These are phyloP conservation scores for Neltuma alba DNA, from an alignment of 306 rosid species.

Conservation along the genomic window DNA sequence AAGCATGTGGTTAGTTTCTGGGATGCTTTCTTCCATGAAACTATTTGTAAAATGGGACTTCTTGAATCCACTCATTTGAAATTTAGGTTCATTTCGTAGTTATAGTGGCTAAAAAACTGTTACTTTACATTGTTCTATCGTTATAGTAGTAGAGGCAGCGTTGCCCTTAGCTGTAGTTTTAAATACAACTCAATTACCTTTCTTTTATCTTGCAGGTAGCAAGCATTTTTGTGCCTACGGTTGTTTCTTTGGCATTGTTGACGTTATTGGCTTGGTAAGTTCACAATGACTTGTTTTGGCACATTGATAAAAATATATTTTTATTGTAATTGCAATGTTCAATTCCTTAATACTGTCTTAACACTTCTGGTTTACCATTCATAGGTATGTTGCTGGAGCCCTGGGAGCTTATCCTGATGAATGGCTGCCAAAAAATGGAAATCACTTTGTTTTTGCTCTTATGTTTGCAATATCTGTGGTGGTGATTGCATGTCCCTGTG, in stretches of 20 bases:
- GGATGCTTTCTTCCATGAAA: neutral
- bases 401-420: conserved; percentile 61
- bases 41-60: neutral
- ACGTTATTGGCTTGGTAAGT: conserved; percentile 69
- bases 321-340: neutral
- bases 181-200: neutral
- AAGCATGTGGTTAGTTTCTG: neutral
- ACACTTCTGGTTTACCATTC: neutral
- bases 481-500: conserved; percentile 83
- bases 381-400: conserved; percentile 63
- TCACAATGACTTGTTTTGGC: conserved; percentile 3
- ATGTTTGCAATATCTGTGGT: conserved; percentile 80
- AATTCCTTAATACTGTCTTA: neutral
- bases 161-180: neutral
- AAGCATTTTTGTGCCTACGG: conserved; percentile 73
- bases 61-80: neutral
- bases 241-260: conserved; percentile 58
- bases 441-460: conserved; percentile 73
- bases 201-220: conserved; percentile 57
- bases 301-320: neutral
- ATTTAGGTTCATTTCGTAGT: neutral
- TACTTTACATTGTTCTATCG: neutral
- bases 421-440: conserved; percentile 73
- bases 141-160: neutral
- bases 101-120: neutral